phyloP scores from a whole-genome alignment of 75 land plant species.

The Selaginella moellendorffii region DNA sequence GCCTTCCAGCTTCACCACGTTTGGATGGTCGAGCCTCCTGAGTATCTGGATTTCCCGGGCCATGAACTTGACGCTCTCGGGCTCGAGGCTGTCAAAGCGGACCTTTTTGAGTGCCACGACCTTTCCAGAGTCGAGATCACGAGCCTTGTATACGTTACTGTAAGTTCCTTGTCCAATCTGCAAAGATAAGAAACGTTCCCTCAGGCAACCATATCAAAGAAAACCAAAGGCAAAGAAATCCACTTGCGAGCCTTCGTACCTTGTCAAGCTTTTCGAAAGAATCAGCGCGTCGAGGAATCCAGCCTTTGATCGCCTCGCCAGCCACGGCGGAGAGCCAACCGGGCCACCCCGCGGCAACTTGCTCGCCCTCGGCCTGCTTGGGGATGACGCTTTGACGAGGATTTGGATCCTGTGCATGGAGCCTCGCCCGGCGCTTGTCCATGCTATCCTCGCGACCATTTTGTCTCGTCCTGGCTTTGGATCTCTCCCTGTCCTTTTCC shows the following conservation, averaged over 20 bases:
- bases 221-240: too few species aligned
- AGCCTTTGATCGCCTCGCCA: slow-evolving; percentile 74
- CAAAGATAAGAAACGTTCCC: slow-evolving; percentile 9
- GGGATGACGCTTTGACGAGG: neutral
- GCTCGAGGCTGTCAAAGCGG: slow-evolving; percentile 82
- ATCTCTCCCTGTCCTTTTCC: neutral
- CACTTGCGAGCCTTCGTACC: neutral
- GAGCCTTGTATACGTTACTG: slow-evolving; percentile 74
- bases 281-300: slow-evolving; percentile 75
- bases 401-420: slow-evolving; percentile 6
- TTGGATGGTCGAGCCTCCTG: slow-evolving; percentile 85
- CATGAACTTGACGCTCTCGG: slow-evolving; percentile 94
- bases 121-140: slow-evolving; percentile 76
- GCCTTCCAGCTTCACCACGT: slow-evolving; percentile 84
- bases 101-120: slow-evolving; percentile 73
- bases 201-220: too few species aligned
- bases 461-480: slow-evolving; percentile 1
- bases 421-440: neutral
- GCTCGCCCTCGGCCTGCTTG: neutral
- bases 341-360: slow-evolving; percentile 81
- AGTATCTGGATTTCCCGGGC: slow-evolving; percentile 87
- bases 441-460: neutral
- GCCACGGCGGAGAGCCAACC: slow-evolving; percentile 70
- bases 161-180: slow-evolving; percentile 98
- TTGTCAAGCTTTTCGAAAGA: slow-evolving; percentile 47